Percentiles rank a stretch among this genome's conserved stretches.
Evolutionary conservation across 495 filamentous ascomycete species (phyloP).

Genomic region (Aspergillus egyptiacus): DNA sequence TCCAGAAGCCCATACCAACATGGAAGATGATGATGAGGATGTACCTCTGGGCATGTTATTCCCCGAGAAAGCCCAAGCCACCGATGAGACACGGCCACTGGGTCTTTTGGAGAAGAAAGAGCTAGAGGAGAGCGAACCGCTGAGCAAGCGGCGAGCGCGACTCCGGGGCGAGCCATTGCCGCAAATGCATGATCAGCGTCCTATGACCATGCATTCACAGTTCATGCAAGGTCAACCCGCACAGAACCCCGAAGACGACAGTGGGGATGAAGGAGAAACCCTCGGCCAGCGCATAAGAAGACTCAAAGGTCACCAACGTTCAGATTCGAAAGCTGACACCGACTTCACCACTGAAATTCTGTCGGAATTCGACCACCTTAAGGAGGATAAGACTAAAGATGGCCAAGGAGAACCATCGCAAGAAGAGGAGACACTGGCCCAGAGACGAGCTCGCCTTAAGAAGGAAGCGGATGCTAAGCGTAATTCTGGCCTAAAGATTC

Average conservation of each 20-base stretch:
- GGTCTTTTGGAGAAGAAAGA: constrained; percentile 81
- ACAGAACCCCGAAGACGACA: constrained; percentile 19
- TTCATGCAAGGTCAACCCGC: constrained; percentile 11
- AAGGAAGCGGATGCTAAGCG: constrained; percentile 53
- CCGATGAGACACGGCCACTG: constrained; percentile 61
- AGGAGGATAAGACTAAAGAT: constrained; percentile 20
- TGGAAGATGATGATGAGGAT: constrained; percentile 58
- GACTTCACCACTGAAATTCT: constrained; percentile 77
- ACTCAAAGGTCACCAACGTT: constrained; percentile 50
- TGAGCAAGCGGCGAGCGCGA: constrained; percentile 72
- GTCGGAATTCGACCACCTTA: constrained; percentile 58
- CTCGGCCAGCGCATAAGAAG: constrained; percentile 68
- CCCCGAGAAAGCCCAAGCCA: constrained; percentile 50
- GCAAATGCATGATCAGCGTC: constrained; percentile 29
- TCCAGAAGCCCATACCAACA: constrained; percentile 36
- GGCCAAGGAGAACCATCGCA: constrained; percentile 16
- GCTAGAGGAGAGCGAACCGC: constrained; percentile 85
- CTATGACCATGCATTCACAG: constrained; percentile 34
- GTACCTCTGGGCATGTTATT: constrained; percentile 81
- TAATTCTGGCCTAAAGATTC: constrained; percentile 27
- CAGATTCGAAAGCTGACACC: constrained; percentile 54
- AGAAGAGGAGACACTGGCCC: constrained; percentile 83
- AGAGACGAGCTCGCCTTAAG: constrained; percentile 75
- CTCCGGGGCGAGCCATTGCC: constrained; percentile 53
- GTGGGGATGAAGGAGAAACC: constrained; percentile 70